Evolutionary conservation across 495 filamentous ascomycete species (phyloP), one percentile per base, ranked within the genome.

Genomic region (Durotheca rogersii): DNA sequence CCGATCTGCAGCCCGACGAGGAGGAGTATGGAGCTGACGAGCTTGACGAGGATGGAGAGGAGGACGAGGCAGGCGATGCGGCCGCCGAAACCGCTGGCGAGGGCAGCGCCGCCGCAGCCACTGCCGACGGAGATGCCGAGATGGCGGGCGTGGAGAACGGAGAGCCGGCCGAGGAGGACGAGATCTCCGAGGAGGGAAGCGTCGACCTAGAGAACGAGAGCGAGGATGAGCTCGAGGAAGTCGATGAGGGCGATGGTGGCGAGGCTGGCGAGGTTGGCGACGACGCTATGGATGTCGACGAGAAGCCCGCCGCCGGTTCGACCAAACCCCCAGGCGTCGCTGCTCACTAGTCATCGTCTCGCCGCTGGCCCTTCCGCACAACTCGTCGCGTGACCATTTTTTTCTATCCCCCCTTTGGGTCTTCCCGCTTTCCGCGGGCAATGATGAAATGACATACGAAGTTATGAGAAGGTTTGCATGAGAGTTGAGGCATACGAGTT

Each of bases 141-240:
- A 95, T 96, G 90, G 90, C 81, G 14, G 89, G 86, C 33, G 81
- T 77, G 18, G 88, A 71, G 37, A 56, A 53, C 31, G 70, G 56
- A n/a, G 65, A 72, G 31, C 69, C 69, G 33, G 72, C 67, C 36
- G 82, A 81, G 37, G 83, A 84, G 25, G 88, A 89, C 29, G 86
- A 89, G 18, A 83, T 89, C 42, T 89, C 87, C 11, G 90, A 96
- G 31, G 91, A 88, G 32, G 92, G 88, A 46, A 92, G 87, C 59
- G 93, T 96, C 62, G 93, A 98, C 65, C 82, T 98, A n/a, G 93
- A 95, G 68, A 87, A 85, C 32, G 94, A 97, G 69, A 93, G 85
- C 19, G 74, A 76, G 56, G 84, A 82, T 53, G 90, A 89, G 11
- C 82, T 87, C 31, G 90, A 95, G 39, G 92, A 95, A 43, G 89